These are phyloP conservation scores for Durotheca rogersii DNA, from an alignment of 495 filamentous ascomycete genomes.

Conservation along the genomic window DNA sequence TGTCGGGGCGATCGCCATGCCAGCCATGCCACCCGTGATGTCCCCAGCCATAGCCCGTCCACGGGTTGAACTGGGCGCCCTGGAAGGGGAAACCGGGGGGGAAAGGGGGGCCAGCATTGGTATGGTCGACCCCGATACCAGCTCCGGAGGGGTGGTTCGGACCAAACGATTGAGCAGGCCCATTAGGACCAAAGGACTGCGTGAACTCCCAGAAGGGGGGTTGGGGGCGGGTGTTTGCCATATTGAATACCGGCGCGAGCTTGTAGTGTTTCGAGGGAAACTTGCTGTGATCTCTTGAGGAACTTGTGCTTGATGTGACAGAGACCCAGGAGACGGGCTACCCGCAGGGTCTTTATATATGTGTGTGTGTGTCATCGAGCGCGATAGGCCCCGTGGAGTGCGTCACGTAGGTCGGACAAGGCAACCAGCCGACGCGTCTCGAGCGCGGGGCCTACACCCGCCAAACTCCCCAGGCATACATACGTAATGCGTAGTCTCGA, in stretches of 20 bases:
- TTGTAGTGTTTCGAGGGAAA: not conserved
- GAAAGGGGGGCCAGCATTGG: conserved; percentile 15
- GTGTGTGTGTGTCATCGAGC: conserved; percentile 6
- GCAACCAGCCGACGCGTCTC: conserved; percentile 22
- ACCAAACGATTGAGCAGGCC: not conserved
- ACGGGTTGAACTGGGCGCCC: conserved; percentile 21
- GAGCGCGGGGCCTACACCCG: conserved; percentile 15
- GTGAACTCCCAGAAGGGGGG: conserved; percentile 36
- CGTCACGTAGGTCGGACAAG: conserved; percentile 18
- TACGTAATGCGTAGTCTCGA: conserved; percentile 23
- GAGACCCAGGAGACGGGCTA: not conserved
- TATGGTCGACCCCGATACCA: conserved; percentile 39
- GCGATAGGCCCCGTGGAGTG: conserved; percentile 9
- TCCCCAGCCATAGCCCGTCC: conserved; percentile 23
- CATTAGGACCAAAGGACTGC: conserved; percentile 26
- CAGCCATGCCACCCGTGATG: conserved; percentile 16
- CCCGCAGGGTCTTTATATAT: conserved; percentile 18
- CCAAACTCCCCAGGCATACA: conserved; percentile 6
- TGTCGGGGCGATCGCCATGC: conserved; percentile 13
- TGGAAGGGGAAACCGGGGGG: conserved; percentile 31
- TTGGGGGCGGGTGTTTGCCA: conserved; percentile 15
- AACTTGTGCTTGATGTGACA: conserved; percentile 8
- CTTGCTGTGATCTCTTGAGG: not conserved
- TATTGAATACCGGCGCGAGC: conserved; percentile 13
- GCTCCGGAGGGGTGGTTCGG: too few relatives aligned